These are phyloP conservation scores for Suhomyces sp. DNA, from an alignment of 805 yeast genomes.

Conservation along the genomic window DNA sequence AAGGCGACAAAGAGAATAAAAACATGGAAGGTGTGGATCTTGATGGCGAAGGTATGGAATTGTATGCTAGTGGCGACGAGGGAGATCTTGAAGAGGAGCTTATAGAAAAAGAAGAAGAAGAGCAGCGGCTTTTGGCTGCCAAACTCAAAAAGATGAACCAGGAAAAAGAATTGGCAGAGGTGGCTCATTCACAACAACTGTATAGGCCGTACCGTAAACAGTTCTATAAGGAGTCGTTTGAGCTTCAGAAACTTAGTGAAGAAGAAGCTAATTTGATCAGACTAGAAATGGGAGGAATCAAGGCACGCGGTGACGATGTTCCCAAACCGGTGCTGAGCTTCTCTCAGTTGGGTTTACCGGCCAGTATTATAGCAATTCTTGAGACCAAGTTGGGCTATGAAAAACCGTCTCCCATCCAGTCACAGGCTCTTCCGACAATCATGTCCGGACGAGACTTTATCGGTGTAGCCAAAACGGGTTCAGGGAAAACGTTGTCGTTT, in stretches of 20 bases:
- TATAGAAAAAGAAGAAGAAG: conserved; percentile 32
- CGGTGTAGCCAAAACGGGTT: conserved; percentile 95
- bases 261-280: conserved; percentile 59
- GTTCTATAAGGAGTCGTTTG: conserved; percentile 62
- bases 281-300: conserved; percentile 57
- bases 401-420: conserved; percentile 82
- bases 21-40: not conserved
- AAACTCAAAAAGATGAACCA: conserved; percentile 43
- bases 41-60: conserved; percentile 2
- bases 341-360: conserved; percentile 78
- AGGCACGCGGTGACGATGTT: conserved; percentile 54
- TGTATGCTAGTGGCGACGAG: conserved; percentile 20
- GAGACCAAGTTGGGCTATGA: conserved; percentile 48
- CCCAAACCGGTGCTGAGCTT: conserved; percentile 72
- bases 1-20: not conserved
- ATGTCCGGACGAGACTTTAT: conserved; percentile 89
- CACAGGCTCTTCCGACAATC: conserved; percentile 85
- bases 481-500: conserved; percentile 92
- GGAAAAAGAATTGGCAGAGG: conserved; percentile 48
- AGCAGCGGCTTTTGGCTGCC: conserved; percentile 31
- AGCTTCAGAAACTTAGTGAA: conserved; percentile 43
- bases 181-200: conserved; percentile 43
- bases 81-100: conserved; percentile 18
- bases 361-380: conserved; percentile 51
- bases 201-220: conserved; percentile 56